phyloP scores from a whole-genome alignment of 2,329 filamentous ascomycete genomes.

The Talaromyces sp. region DNA sequence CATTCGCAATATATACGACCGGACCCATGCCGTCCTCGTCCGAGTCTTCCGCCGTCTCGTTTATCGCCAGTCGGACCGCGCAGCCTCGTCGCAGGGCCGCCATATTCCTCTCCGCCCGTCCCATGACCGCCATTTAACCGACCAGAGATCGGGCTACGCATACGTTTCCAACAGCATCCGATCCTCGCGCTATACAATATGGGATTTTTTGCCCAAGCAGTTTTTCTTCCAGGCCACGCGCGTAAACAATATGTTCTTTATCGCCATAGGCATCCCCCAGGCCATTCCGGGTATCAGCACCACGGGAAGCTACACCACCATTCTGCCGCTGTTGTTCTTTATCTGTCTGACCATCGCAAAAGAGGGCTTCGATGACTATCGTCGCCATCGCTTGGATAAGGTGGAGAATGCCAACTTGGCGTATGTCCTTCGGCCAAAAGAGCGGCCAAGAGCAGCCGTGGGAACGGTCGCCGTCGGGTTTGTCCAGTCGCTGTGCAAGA shows the following conservation, averaged over 20 bases:
- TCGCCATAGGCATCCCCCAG: slow-evolving; percentile 74
- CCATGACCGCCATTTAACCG: too few relatives aligned
- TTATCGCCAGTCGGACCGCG: too few relatives aligned
- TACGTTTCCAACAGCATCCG: slow-evolving; percentile 74
- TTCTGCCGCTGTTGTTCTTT: slow-evolving; percentile 70
- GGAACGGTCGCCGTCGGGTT: too few relatives aligned
- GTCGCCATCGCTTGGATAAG: slow-evolving; percentile 71
- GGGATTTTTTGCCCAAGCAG: slow-evolving; percentile 77
- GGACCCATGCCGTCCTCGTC: too few relatives aligned
- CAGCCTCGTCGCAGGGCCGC: too few relatives aligned
- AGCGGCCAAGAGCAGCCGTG: too few relatives aligned
- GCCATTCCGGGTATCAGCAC: slow-evolving; percentile 80
- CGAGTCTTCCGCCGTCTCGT: too few relatives aligned
- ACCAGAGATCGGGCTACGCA: neutral
- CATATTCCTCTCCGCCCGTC: too few relatives aligned
- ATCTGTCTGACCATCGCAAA: slow-evolving; percentile 75
- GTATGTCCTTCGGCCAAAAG: too few relatives aligned
- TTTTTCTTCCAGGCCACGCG: slow-evolving; percentile 82
- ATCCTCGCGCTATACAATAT: slow-evolving; percentile 74
- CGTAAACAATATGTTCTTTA: slow-evolving; percentile 83
- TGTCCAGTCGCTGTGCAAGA: slow-evolving; percentile 49
- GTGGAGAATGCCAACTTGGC: slow-evolving; percentile 65
- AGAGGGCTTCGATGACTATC: slow-evolving; percentile 78
- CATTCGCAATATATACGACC: too few relatives aligned
- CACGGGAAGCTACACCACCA: slow-evolving; percentile 78